These are phyloP conservation scores for Cadophora luteo-olivacea DNA, from an alignment of 2,329 filamentous ascomycete genomes.

Conservation along the genomic window DNA sequence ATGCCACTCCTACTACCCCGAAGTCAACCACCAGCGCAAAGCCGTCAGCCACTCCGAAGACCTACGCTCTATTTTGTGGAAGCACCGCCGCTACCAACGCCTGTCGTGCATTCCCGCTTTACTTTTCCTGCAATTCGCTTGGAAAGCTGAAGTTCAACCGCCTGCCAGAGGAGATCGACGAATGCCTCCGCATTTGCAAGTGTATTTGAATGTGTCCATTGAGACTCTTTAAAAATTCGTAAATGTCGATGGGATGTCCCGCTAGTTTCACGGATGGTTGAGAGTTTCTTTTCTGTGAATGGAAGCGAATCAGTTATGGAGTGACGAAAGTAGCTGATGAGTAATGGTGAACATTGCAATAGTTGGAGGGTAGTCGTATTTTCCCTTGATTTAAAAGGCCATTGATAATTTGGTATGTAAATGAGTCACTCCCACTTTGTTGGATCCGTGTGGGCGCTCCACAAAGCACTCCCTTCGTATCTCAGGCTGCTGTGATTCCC, in stretches of 20 bases:
- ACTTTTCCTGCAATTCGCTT: slow-evolving; percentile 6
- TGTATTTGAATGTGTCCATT: background rate
- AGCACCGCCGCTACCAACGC: background rate
- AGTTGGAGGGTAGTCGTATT: background rate
- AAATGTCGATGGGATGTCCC: too few species aligned
- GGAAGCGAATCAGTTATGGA: too few species aligned
- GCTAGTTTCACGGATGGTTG: too few species aligned
- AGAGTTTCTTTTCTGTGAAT: too few species aligned
- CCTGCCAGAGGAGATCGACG: slow-evolving; percentile 4
- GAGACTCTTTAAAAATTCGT: too few species aligned
- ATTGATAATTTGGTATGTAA: background rate
- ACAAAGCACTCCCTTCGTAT: too few species aligned
- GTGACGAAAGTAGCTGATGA: too few species aligned
- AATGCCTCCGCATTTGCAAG: slow-evolving; percentile 1
- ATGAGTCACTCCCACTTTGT: too few species aligned
- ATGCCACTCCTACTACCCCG: background rate
- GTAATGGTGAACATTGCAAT: too few species aligned
- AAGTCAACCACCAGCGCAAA: background rate
- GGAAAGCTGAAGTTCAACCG: slow-evolving; percentile 10
- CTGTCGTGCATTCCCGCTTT: slow-evolving; percentile 7
- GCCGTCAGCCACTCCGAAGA: background rate
- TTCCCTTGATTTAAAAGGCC: too few species aligned
- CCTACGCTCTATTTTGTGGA: background rate
- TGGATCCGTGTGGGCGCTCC: too few species aligned
- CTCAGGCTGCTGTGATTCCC: too few species aligned